Evolutionary conservation across 2,329 filamentous ascomycete species (phyloP).

Genomic region (Clarireedia homoeocarpa): DNA sequence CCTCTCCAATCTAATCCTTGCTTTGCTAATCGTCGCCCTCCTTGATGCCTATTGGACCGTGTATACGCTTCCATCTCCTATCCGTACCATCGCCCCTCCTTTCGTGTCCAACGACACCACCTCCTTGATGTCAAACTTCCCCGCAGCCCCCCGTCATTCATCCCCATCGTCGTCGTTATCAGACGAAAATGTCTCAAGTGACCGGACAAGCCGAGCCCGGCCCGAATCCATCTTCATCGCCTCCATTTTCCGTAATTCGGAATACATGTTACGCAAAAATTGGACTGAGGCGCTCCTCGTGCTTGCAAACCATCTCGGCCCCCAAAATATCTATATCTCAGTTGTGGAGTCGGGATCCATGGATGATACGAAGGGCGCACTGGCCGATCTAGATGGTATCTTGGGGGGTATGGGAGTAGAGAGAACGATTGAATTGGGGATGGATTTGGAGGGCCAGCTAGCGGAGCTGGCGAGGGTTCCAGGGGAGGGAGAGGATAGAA

Average conservation of each 20-base stretch:
- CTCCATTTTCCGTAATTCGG: conserved; percentile 62
- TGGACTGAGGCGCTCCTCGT: conserved; percentile 56
- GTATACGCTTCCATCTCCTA: not conserved
- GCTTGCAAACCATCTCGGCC: conserved; percentile 48
- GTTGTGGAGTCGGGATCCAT: conserved; percentile 62
- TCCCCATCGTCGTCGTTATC: not conserved
- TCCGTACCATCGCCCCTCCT: not conserved
- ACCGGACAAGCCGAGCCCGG: not conserved
- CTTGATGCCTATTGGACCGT: conserved; percentile 4
- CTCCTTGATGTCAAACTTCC: not conserved
- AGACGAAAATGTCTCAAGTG: not conserved
- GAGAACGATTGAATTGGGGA: conserved; percentile 16
- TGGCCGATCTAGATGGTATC: conserved; percentile 47
- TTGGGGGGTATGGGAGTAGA: conserved; percentile 44
- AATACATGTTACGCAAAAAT: conserved; percentile 47
- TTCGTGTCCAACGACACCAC: not conserved
- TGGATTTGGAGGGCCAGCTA: conserved; percentile 14
- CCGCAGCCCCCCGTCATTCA: not conserved
- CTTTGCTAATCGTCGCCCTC: not conserved
- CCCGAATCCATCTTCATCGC: conserved; percentile 52
- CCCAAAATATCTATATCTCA: conserved; percentile 59
- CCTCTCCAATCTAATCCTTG: not conserved
- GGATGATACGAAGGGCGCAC: conserved; percentile 57
- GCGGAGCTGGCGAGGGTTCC: conserved; percentile 12
- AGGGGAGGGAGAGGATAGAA: conserved; percentile 13